phyloP scores from a whole-genome alignment of 164 flowering plant species.

The Tetrastigma voinierianum region DNA sequence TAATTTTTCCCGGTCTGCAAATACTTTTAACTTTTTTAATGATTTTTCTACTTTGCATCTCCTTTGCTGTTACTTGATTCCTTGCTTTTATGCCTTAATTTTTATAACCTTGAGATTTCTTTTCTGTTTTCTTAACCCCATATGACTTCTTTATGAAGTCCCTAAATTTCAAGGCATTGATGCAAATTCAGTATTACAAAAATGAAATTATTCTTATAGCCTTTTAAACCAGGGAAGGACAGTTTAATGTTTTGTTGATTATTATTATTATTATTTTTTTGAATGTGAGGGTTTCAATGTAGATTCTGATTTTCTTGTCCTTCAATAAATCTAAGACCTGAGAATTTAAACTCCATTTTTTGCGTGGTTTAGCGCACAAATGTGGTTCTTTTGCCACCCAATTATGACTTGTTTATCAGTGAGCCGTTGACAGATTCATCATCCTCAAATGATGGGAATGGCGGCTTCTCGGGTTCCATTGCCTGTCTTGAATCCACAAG shows the following conservation, averaged over 20 bases:
- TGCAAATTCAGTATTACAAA: constrained; percentile 5
- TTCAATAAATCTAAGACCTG: neutral
- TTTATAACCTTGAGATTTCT: neutral
- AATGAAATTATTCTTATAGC: constrained; percentile 5
- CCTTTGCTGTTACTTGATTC: constrained; percentile 18
- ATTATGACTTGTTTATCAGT: constrained; percentile 9
- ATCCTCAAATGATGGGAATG: constrained; percentile 32
- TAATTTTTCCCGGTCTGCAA: neutral
- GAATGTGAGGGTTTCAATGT: constrained; percentile 9
- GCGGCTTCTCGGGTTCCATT: constrained; percentile 33
- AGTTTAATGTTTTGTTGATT: neutral
- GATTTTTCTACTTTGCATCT: constrained; percentile 17
- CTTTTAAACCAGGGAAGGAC: neutral
- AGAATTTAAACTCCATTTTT: neutral
- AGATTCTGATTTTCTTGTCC: constrained; percentile 9
- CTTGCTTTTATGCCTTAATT: constrained; percentile 5
- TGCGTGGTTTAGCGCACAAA: neutral
- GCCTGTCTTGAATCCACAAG: constrained; percentile 28
- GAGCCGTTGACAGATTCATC: constrained; percentile 26
- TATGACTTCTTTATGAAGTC: constrained; percentile 6
- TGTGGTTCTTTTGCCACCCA: constrained; percentile 3
- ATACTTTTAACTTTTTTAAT: neutral
- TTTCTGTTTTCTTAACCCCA: neutral
- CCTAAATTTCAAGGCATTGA: neutral
- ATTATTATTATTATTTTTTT: neutral